Evolutionary conservation across 2,329 filamentous ascomycete species (phyloP), one percentile per base, ranked within the genome.

Genomic region (Colletotrichum orbiculare): DNA sequence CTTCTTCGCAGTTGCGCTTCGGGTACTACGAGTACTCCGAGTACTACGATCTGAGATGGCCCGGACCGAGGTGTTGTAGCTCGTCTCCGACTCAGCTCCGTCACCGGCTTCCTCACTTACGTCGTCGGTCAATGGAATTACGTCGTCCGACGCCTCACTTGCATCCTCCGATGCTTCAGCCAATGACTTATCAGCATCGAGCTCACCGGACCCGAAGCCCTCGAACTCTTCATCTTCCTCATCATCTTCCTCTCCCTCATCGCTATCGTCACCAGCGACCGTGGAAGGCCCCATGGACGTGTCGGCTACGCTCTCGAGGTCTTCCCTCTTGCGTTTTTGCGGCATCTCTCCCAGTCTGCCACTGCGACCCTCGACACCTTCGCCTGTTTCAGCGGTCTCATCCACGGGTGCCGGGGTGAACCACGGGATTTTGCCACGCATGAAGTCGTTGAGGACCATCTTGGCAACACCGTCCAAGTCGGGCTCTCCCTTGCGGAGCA

Each of bases 391-490:
- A 3, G 81, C 79, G 12, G 80, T 82, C 52, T 86, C 86, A 4
- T 78, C 74, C 12, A 84, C 79, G 2, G 94, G 93, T 9, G 94
- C 90, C 8, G 93, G 89, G 0, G 92, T 96, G 74, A 94, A 99
- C 96, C 96, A 99, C 1, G 96, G 96, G 34, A 98, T 92, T 79
- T 95, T 97, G 61, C 96, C 96, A 68, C 96, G 84, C 73, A 98
- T 87, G 76, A 98, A 99, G 74, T 99, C 96, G 73, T 97, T 98
- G 65, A 99, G 81, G 1, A 99, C 91, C 89, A 97, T 97, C 79
- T 97, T 97, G 1, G 96, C 96, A 52, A 97, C 94, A 72, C 94
- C 94, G 72, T 98, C 95, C 60, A 97, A 81, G 76, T 99, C 96
- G 4, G 95, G 91, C 76, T 98, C 96, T n/a, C 95, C 96, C 63